Evolutionary conservation across 257 asterid species (phyloP).

Genomic region (Solanum chiquidenum): DNA sequence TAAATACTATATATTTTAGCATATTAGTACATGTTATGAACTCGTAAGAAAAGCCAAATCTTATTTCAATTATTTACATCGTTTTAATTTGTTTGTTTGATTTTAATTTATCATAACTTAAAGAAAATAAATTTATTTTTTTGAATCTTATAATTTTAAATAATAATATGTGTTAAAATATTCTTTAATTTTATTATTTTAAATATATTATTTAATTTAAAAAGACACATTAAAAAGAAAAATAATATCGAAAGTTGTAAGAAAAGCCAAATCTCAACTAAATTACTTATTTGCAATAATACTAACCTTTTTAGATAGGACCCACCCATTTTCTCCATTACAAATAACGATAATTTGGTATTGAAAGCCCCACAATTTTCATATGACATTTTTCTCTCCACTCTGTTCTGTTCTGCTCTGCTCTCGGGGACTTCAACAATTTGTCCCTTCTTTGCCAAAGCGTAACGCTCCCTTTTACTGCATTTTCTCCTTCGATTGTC

Average conservation of each 20-base stretch:
- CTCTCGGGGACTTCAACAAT: background rate
- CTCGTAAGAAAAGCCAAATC: background rate
- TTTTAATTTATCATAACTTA: too few species aligned
- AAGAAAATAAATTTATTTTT: too few species aligned
- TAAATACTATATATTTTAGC: background rate
- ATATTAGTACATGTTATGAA: background rate
- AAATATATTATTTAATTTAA: too few species aligned
- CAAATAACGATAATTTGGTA: slow-evolving; percentile 9
- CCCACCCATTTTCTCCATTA: background rate
- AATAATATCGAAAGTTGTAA: background rate
- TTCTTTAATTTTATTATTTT: too few species aligned
- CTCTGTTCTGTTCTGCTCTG: background rate
- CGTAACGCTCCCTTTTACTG: background rate
- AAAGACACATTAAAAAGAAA: background rate
- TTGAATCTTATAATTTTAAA: too few species aligned
- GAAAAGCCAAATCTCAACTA: background rate
- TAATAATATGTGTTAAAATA: too few species aligned
- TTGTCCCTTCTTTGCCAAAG: background rate
- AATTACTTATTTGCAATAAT: background rate
- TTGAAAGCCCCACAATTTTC: slow-evolving; percentile 13
- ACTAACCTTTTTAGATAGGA: background rate
- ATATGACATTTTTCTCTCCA: background rate
- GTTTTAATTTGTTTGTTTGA: too few species aligned
- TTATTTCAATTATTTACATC: background rate
- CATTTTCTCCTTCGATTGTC: background rate